These are phyloP conservation scores for Pythium scleroteichum DNA, from an alignment of 352 stramenopile species.

Conservation along the genomic window DNA sequence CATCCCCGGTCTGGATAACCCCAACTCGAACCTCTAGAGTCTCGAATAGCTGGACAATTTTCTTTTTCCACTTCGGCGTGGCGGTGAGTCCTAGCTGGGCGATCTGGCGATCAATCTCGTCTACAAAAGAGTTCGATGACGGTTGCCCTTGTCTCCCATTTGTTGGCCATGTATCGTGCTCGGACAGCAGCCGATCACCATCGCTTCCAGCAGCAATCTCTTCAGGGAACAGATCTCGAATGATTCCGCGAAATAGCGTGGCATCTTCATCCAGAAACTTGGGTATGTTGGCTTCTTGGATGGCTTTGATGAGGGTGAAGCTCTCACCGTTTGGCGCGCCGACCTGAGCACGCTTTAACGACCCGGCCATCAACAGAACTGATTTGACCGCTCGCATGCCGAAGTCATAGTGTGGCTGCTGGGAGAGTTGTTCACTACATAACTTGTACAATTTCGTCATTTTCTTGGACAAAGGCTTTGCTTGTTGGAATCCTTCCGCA, in stretches of 20 bases:
- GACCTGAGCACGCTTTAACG: conserved; percentile 46
- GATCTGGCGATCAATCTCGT: conserved; percentile 80
- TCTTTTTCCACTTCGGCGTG: conserved; percentile 76
- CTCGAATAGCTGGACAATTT: conserved; percentile 91
- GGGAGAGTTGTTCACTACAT: conserved; percentile 82
- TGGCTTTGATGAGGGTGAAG: conserved; percentile 92
- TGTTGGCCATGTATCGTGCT: neutral
- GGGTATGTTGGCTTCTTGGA: conserved; percentile 91
- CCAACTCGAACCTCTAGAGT: conserved; percentile 92
- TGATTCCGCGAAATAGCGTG: conserved; percentile 86
- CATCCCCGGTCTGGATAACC: conserved; percentile 74
- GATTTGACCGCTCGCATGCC: conserved; percentile 86
- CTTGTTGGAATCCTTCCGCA: conserved; percentile 73
- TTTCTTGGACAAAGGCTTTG: conserved; percentile 63
- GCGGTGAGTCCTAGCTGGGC: conserved; percentile 53
- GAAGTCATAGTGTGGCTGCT: conserved; percentile 89
- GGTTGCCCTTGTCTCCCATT: neutral
- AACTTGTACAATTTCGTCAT: conserved; percentile 83
- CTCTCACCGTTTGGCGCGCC: conserved; percentile 43
- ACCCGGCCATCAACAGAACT: conserved; percentile 76
- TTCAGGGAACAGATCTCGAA: conserved; percentile 87
- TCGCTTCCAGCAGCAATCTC: conserved; percentile 14
- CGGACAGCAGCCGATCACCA: neutral
- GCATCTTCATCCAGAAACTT: conserved; percentile 92
- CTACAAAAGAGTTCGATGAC: conserved; percentile 1